Evolutionary conservation across 768 basidiomycete species (phyloP).

Genomic region (Pholiota conissans): DNA sequence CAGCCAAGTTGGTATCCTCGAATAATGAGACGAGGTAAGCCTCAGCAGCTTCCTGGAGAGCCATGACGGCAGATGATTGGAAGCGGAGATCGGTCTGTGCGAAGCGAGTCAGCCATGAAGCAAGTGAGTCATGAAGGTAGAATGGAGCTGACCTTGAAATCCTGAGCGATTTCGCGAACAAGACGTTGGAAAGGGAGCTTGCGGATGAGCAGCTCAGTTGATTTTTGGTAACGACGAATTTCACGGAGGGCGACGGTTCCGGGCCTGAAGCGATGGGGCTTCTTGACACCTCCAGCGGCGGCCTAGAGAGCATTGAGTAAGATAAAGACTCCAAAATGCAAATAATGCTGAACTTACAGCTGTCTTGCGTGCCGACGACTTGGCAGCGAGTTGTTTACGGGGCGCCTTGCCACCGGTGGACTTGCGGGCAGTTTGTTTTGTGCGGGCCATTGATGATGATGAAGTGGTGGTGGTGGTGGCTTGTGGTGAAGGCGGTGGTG

Average conservation of each 20-base stretch:
- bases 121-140: slow-evolving; percentile 6
- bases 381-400: slow-evolving; percentile 66
- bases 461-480: slow-evolving; percentile 16
- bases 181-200: slow-evolving; percentile 91
- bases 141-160: slow-evolving; percentile 69
- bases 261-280: slow-evolving; percentile 84
- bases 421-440: slow-evolving; percentile 88
- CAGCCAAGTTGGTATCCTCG: slow-evolving; percentile 82
- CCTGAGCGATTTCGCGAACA: slow-evolving; percentile 88
- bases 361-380: slow-evolving; percentile 61
- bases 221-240: slow-evolving; percentile 87
- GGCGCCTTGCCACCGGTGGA: slow-evolving; percentile 86
- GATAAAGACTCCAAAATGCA: neutral
- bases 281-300: slow-evolving; percentile 87
- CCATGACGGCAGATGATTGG: slow-evolving; percentile 89
- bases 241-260: slow-evolving; percentile 90
- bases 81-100: slow-evolving; percentile 76
- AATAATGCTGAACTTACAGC: slow-evolving; percentile 39
- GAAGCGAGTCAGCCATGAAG: slow-evolving; percentile 5
- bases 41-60: slow-evolving; percentile 85
- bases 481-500: slow-evolving; percentile 9
- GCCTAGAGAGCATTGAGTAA: slow-evolving; percentile 26
- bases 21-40: slow-evolving; percentile 78
- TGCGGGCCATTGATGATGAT: slow-evolving; percentile 65
- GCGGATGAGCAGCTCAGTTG: slow-evolving; percentile 82